Evolutionary conservation across 169 alveolate genomes (phyloP), one percentile per base, ranked within the genome.

Genomic region (Eimeria acervulina): DNA sequence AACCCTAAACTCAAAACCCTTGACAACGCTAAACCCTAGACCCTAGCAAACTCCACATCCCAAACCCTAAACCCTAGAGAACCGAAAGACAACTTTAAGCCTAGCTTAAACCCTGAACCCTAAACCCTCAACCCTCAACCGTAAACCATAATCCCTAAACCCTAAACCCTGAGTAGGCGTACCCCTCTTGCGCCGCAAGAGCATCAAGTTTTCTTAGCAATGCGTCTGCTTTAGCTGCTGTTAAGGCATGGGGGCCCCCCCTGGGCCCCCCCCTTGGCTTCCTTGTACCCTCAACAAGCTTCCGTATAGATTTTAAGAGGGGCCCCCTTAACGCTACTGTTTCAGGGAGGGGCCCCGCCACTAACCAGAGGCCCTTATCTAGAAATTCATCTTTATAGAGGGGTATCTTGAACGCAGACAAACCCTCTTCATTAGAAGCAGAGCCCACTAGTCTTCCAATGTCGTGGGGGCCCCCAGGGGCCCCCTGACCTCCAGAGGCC

Each of bases 301-400:
- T 72, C 17, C 84, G 42, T 10, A 72, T 40, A 21, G 84, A 26
- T 31, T 31, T 72, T 0, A 72, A 44, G n/a, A 72, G 51, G 84
- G 84, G 33, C 52, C 84, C 84, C 84, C 84, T 72, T 6, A 40
- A 26, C 15, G 84, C 84, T 1, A 72, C 84, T 17, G 84, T 36
- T 19, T 21, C 84, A 28, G 84, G 84, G 42, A 72, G 84, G 84
- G 84, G 26, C 84, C 84, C 84, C 84, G 51, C 84, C 7, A 72
- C 84, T 72, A 72, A 17, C 84, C 84, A 72, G 31, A 72, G 47
- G 47, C 84, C 84, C 84, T 72, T 40, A 19, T 44, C 84, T 15
- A 31, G 26, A 26, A 44, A 72, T 10, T 44, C 84, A 36, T 72
- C 84, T 36, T 72, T 72, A 31, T 72, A 72, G n/a, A 72, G 84